Evolutionary conservation across 148 eudicot species (phyloP).

Genomic region (Camellia granthamiana): DNA sequence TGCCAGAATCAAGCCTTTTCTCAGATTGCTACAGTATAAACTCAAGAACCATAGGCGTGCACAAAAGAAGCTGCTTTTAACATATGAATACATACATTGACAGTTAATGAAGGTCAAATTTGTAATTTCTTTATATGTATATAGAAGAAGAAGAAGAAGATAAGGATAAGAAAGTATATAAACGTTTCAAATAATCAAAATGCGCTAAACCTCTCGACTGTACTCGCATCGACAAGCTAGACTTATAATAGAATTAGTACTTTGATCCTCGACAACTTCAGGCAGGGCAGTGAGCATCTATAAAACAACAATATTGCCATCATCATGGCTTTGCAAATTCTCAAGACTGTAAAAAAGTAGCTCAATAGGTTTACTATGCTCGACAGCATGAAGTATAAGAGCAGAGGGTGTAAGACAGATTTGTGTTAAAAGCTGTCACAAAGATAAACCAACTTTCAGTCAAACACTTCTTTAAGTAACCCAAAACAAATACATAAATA

Average conservation of each 20-base stretch:
- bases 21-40: slow-evolving; percentile 76
- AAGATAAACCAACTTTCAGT: slow-evolving; percentile 18
- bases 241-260: slow-evolving; percentile 47
- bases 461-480: not conserved
- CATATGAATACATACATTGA: slow-evolving; percentile 21
- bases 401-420: slow-evolving; percentile 90
- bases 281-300: slow-evolving; percentile 92
- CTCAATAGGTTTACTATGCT: slow-evolving; percentile 80
- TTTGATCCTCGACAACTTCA: slow-evolving; percentile 84
- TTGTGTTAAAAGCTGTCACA: slow-evolving; percentile 87
- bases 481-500: not conserved
- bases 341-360: slow-evolving; percentile 85
- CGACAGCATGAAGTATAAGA: slow-evolving; percentile 73
- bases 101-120: not conserved
- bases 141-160: slow-evolving; percentile 2
- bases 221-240: slow-evolving; percentile 64
- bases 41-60: slow-evolving; percentile 80
- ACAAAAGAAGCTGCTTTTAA: slow-evolving; percentile 73
- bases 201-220: slow-evolving; percentile 65
- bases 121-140: not conserved
- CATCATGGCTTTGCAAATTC: slow-evolving; percentile 68
- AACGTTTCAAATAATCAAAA: not conserved
- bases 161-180: slow-evolving; percentile 6
- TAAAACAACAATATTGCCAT: slow-evolving; percentile 74
- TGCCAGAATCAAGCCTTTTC: slow-evolving; percentile 47